Conservation (phyloP, 495 filamentous ascomycete genomes). For the Aspergillus baeticus region DNA sequence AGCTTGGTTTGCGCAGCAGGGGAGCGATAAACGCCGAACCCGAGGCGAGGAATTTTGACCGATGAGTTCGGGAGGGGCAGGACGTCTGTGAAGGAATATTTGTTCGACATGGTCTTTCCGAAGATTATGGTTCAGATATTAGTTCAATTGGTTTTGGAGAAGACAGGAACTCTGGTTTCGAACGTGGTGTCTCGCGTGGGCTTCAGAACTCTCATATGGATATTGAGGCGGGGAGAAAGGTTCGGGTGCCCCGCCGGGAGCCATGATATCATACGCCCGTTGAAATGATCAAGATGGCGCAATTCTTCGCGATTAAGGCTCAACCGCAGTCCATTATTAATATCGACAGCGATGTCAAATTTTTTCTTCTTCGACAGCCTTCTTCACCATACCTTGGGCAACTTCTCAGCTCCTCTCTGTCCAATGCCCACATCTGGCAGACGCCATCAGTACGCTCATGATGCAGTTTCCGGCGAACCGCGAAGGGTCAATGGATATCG, state of each 20-base stretch:
- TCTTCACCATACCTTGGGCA: neutral
- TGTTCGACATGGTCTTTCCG: slow-evolving; percentile 29
- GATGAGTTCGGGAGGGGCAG: slow-evolving; percentile 55
- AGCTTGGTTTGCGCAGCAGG: slow-evolving; percentile 47
- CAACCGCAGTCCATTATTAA: neutral
- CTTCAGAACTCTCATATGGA: slow-evolving; percentile 1
- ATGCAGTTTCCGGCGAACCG: neutral
- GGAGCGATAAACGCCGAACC: slow-evolving; percentile 72
- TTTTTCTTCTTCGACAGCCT: neutral
- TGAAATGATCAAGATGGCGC: slow-evolving; percentile 10
- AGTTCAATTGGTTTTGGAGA: neutral
- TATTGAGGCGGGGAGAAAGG: slow-evolving; percentile 9
- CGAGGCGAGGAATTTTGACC: slow-evolving; percentile 62
- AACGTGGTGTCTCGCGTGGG: slow-evolving; percentile 7
- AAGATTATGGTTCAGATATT: neutral
- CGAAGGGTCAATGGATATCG: neutral
- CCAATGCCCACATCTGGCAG: neutral
- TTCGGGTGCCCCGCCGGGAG: slow-evolving; percentile 21
- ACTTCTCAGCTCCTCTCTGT: neutral
- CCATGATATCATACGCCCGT: slow-evolving; percentile 25
- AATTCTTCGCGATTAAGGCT: neutral
- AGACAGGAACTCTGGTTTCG: neutral
- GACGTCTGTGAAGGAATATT: slow-evolving; percentile 49
- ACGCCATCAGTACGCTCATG: neutral
- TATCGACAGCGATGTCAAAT: neutral